Base-by-base conservation (phyloP, 192 early-diverging fungal genomes). In the Umbelopsis sp. region DNA sequence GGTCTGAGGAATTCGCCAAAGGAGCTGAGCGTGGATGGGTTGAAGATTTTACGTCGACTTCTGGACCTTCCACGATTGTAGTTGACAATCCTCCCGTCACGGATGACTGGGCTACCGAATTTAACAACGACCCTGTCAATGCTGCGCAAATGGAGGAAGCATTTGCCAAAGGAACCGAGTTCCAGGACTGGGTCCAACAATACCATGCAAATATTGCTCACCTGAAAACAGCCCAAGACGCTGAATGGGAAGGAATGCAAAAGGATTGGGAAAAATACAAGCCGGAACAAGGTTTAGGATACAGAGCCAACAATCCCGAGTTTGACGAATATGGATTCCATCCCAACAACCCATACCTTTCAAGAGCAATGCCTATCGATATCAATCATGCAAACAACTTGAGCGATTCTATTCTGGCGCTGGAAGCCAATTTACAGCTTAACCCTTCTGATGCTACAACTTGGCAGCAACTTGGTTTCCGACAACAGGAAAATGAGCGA, bases 401-500 rank as follows among this genome's bases (percentile, higher is more conserved):
- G 11, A 84, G 91, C 17, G 98, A 98, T 65, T 85, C 92, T 1
- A 96, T 98, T 51, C 78, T 98, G 70, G 92, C 93, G 6, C 87
- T 98, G 11, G 98, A 99, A 79, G 95, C 95, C 22, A 85, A 89
- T 1, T 89, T 97, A 26, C 91, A 96, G 74, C 81, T 89, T 50
- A 86, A 93, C 45, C 89, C 94, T 0, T 72, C 84, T 41, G 90
- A 98, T 78, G 92, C 95, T 0, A 77, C 78, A 0, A 84, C 91
- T 56, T 99, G 98, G 98, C 82, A 91, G 69, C 77, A 88, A 73
- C 85, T 99, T 9, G 98, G 98, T 43, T 80, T 93, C 36, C 83
- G 85, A 59, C 98, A 99, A 75, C 96, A 97, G 70, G 98, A 99
- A 75, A 98, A 98, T 79, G 98, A 99, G 76, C 92, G 94, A 50